A percentile compares a stretch with the other conserved stretches of the same genome.
phyloP scores from a whole-genome alignment of 2,329 filamentous ascomycete genomes.

The Sporothrix globosa region DNA sequence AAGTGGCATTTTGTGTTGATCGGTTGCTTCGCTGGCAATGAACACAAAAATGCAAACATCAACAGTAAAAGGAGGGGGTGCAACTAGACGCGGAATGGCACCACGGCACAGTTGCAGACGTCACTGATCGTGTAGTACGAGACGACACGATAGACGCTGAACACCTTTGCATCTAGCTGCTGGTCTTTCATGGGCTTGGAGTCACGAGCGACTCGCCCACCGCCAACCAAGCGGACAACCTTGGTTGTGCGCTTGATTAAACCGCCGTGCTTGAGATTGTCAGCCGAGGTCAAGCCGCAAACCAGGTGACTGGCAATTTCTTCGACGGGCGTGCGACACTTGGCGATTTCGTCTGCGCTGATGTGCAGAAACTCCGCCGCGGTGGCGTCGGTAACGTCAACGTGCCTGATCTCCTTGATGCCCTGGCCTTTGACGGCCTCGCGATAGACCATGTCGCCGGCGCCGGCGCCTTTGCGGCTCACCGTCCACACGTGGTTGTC shows the following conservation, averaged over 20 bases:
- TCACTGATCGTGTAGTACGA: background rate
- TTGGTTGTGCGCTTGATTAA: background rate
- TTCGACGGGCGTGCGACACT: too few relatives aligned
- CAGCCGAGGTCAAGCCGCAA: background rate
- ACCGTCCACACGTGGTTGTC: background rate
- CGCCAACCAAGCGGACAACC: background rate
- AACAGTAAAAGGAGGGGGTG: constrained; percentile 15
- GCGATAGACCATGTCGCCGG: constrained; percentile 3
- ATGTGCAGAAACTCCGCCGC: background rate
- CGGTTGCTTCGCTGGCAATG: background rate
- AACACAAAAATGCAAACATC: background rate
- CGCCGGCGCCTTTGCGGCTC: constrained; percentile 3
- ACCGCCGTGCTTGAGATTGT: background rate
- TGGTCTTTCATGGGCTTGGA: background rate
- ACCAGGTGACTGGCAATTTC: background rate
- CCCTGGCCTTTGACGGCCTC: background rate
- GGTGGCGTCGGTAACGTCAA: background rate
- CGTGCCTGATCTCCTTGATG: background rate
- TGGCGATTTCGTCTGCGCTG: background rate
- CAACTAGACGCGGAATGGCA: background rate
- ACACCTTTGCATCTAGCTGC: background rate
- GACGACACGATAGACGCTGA: background rate
- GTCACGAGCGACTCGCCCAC: background rate
- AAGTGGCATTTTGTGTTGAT: background rate
- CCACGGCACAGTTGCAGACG: background rate